Base-by-base conservation (phyloP, 768 basidiomycete species). In the Cytidiella melzeri region DNA sequence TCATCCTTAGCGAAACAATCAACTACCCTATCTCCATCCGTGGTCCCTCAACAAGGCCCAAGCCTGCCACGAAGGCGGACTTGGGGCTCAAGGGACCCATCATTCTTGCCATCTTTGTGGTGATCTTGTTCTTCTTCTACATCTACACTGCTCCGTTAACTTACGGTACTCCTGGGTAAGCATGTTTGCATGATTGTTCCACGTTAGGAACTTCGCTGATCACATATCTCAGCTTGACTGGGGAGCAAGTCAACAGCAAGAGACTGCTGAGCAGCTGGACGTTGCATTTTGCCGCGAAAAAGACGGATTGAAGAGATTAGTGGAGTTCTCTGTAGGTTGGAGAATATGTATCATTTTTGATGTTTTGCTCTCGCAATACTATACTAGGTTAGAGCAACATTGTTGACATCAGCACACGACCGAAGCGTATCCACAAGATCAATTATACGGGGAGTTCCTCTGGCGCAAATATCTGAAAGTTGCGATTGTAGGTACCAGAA, bases 141-240 rank as follows among this genome's bases (percentile, higher is more conserved):
- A 58, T 79, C 36, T 97, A 80, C 73, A 70, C 95, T 45, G 79
- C 87, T 12, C 95, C 96, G 37, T 70, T 99, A 59, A 97, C 95
- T 13, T 99, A 95, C 64, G 96, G 94, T 38, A 86, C 87, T n/a
- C 92, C 93, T 54, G 90, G 92, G 93, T 96, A 70, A 62, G 87
- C 74, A 3, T 54, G 18, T 38, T 25, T 38, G 4, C 36, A 37
- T 18, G 41, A 28, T 24, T 44, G 52, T 38, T 52, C 20, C 23
- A 4, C 3, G 3, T 19, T 9, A 11, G 28, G 7, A 24, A 6
- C 7, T 24, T 28, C 26, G 36, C 41, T 52, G 42, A 41, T 40
- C 30, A 28, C 18, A 21, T 13, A 28, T 43, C 39, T 44, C 58
- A 95, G 93, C 38, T 73, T 98, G 68, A 82, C 84, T 36, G 90